These are phyloP conservation scores for Eucalyptus coolabah DNA, from an alignment of 345 rosid species.

Conservation along the genomic window DNA sequence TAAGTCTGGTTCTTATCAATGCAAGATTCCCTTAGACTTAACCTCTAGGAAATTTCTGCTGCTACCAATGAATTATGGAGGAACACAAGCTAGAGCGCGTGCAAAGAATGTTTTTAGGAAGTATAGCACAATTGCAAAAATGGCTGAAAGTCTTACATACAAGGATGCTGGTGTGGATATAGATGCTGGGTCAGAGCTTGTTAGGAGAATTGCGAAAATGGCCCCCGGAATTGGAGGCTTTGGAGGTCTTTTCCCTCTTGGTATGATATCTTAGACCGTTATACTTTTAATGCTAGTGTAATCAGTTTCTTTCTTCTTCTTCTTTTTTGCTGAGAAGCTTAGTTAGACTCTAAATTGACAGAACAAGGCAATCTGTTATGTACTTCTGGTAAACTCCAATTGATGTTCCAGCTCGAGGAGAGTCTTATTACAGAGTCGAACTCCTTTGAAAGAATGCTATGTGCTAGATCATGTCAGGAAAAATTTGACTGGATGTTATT, in stretches of 20 bases:
- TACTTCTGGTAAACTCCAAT: neutral
- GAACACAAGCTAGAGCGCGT: neutral
- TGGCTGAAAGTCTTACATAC: conserved; percentile 37
- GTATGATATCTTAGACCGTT: conserved; percentile 12
- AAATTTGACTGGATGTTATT: neutral
- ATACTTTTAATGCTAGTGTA: neutral
- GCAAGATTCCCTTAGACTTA: neutral
- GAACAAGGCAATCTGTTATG: neutral
- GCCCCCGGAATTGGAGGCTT: conserved; percentile 93
- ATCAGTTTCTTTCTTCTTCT: too few species aligned
- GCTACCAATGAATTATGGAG: neutral
- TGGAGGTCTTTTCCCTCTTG: conserved; percentile 82
- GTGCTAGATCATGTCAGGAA: neutral
- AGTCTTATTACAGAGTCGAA: neutral
- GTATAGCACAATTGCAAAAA: neutral
- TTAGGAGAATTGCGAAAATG: conserved; percentile 74
- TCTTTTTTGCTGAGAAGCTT: neutral
- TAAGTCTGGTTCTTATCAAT: neutral
- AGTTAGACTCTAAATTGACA: neutral
- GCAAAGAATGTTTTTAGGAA: neutral
- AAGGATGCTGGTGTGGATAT: conserved; percentile 92
- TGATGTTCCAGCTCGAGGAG: neutral
- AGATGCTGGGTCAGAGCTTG: conserved; percentile 90
- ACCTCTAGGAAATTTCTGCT: neutral
- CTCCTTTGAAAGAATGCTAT: neutral